Conservation (phyloP, 2,329 filamentous ascomycete species). For the Cladosporium colombiae region DNA sequence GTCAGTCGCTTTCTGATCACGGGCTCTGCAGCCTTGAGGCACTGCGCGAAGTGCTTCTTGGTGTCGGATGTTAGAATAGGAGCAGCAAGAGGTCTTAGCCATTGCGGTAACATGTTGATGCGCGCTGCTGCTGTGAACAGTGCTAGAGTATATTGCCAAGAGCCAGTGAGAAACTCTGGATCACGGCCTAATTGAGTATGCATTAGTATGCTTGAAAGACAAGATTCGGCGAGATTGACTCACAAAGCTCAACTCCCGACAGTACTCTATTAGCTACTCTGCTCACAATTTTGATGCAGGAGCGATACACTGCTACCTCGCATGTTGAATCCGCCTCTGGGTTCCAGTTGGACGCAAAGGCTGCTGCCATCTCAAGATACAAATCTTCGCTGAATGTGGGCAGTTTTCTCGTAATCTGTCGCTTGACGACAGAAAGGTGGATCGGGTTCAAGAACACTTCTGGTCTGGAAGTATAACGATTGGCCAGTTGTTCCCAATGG, state of each 20-base stretch:
- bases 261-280: constrained; percentile 30
- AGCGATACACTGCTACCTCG: constrained; percentile 24
- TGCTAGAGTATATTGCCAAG: constrained; percentile 25
- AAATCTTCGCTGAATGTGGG: constrained; percentile 27
- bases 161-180: constrained; percentile 25
- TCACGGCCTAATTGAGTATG: no score
- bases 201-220: no score
- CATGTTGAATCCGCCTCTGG: constrained; percentile 16
- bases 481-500: constrained; percentile 22
- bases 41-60: no score
- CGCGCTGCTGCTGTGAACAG: constrained; percentile 26
- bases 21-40: constrained; percentile 19
- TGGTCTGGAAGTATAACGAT: constrained; percentile 21
- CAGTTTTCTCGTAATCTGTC: constrained; percentile 29
- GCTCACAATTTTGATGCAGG: constrained; percentile 29
- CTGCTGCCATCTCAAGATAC: constrained; percentile 25
- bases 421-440: constrained; percentile 26
- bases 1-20: constrained; percentile 24
- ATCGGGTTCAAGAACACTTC: constrained; percentile 2
- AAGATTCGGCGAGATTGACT: no score
- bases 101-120: constrained; percentile 25
- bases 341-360: constrained; percentile 24
- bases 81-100: constrained; percentile 24
- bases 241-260: constrained; percentile 26
- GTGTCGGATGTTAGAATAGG: no score